Percentiles rank a stretch among this genome's conserved stretches.
These are phyloP conservation scores for Yamadazyma olivae DNA, from an alignment of 805 yeast genomes.

Conservation along the genomic window DNA sequence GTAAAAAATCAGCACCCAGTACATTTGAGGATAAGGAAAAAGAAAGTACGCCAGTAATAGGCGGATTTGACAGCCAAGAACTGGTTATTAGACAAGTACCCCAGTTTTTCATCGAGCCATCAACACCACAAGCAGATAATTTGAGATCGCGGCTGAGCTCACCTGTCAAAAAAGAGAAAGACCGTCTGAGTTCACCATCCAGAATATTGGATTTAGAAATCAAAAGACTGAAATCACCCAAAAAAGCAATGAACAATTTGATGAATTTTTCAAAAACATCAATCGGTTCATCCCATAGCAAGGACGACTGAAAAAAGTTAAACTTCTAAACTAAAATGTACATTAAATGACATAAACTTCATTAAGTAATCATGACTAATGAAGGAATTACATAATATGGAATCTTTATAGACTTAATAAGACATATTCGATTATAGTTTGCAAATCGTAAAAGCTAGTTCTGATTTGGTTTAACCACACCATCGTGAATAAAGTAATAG, in stretches of 20 bases:
- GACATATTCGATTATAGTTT: too few relatives aligned
- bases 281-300: too few relatives aligned
- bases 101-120: constrained; percentile 1
- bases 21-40: neutral
- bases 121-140: constrained; percentile 1
- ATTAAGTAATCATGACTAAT: too few relatives aligned
- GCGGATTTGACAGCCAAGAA: neutral
- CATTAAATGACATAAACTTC: too few relatives aligned
- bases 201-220: constrained; percentile 9
- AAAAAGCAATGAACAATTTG: neutral
- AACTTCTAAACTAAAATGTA: too few relatives aligned
- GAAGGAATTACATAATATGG: too few relatives aligned
- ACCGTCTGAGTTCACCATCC: constrained; percentile 12
- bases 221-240: constrained; percentile 8
- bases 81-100: constrained; percentile 1
- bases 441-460: too few relatives aligned
- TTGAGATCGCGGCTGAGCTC: too few relatives aligned
- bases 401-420: too few relatives aligned
- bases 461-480: constrained; percentile 61
- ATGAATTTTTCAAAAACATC: constrained; percentile 3
- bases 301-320: too few relatives aligned
- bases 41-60: neutral
- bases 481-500: constrained; percentile 66
- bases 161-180: constrained; percentile 1
- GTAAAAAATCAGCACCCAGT: neutral